These are phyloP conservation scores for Agrocybe chaxingu DNA, from an alignment of 768 basidiomycete species.

Conservation along the genomic window DNA sequence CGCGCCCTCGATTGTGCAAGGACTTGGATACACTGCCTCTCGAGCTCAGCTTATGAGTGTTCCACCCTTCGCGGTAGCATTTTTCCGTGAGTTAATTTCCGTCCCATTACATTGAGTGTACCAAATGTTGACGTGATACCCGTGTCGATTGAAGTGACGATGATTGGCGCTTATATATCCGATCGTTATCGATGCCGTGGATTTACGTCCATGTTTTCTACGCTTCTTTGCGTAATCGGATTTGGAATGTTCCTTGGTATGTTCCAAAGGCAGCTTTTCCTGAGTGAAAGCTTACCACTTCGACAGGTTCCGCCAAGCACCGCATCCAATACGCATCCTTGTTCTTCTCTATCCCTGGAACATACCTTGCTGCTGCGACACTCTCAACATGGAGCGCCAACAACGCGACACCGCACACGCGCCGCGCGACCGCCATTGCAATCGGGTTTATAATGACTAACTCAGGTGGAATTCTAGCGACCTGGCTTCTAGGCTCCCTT, in stretches of 20 bases:
- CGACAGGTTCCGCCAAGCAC: constrained; percentile 32
- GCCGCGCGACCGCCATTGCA: constrained; percentile 58
- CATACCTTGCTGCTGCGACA: constrained; percentile 51
- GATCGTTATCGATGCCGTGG: constrained; percentile 54
- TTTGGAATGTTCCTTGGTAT: constrained; percentile 56
- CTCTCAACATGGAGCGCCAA: constrained; percentile 60
- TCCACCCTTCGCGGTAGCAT: constrained; percentile 50
- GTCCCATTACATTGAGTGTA: neutral
- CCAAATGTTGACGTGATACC: neutral
- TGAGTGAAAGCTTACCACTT: neutral
- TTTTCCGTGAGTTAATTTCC: constrained; percentile 34
- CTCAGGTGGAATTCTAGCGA: constrained; percentile 56
- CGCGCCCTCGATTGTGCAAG: constrained; percentile 66
- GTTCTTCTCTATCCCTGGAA: constrained; percentile 51
- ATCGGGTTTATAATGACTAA: constrained; percentile 58
- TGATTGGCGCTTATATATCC: constrained; percentile 42
- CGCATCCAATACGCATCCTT: constrained; percentile 50
- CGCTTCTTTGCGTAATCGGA: constrained; percentile 42
- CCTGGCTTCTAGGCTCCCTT: constrained; percentile 54
- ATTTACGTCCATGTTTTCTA: constrained; percentile 39
- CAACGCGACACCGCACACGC: constrained; percentile 53
- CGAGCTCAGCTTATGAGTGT: constrained; percentile 63
- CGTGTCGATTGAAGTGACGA: constrained; percentile 22
- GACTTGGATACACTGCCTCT: constrained; percentile 52
- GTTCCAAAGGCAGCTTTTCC: constrained; percentile 8